Evolutionary conservation across 495 filamentous ascomycete genomes (phyloP), one percentile per base, ranked within the genome.

Genomic region (Hypomontagnella submonticulosa): DNA sequence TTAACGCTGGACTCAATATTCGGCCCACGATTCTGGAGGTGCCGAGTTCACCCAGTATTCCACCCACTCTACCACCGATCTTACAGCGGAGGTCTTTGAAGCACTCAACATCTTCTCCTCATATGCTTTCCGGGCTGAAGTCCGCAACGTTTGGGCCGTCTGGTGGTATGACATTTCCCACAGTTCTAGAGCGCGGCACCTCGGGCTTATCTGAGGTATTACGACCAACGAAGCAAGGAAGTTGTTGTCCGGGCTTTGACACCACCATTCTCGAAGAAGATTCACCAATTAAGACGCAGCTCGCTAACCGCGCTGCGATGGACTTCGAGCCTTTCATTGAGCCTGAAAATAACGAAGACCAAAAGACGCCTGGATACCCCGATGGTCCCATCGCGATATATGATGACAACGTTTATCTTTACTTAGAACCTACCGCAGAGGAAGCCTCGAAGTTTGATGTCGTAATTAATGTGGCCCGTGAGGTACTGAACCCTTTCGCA

Each of bases 401-500:
- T 63, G 89, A 93, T 41, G 88, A 92, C n/a, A 88, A 90, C n/a
- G 90, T 99, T 1, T 97, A 88, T 68, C 81, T 99, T 0, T 99
- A 96, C 63, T 77, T 96, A 38, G 95, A 99, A 74, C 95, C 95
- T 3, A 93, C 89, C 4, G 86, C 86, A 0, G 88, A 94, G 49
- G 91, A 97, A 71, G 94, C 94, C 2, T 80, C 88, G 9, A 80
- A 89, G 46, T 99, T 96, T 69, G 95, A 98, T 72, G 89, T 97
- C 3, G 87, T 99, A 33, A 86, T 99, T 51, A 99, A 99, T 69
- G 95, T 99, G 18, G 95, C 95, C 1, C 91, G 92, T 66, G 95
- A 99, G 77, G 95, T 99, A 3, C 79, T 81, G 42, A 99, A 97
- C 71, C 95, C 95, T 1, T 96, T 98, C 73, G 80, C 82, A 56